Base-by-base conservation (phyloP, 2,329 filamentous ascomycete species). In the Fusarium xyrophilum region DNA sequence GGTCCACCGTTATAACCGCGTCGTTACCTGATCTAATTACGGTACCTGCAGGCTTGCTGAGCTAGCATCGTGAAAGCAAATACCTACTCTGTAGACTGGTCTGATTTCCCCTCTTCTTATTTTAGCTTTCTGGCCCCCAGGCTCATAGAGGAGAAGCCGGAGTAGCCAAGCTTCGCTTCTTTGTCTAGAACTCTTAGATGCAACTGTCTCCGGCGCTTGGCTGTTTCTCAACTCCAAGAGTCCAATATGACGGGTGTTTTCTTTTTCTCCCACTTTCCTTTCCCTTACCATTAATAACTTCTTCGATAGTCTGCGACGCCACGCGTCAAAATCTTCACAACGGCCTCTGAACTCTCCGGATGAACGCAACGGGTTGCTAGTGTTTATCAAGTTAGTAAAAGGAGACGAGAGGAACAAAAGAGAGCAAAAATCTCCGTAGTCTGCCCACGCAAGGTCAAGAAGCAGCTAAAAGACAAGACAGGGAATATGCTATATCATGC, bases 271-370 rank as follows among this genome's bases (percentile, higher is more conserved):
- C 53, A 23, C 28, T 32, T 32, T 19, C 15, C 28, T 47, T 47
- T 15, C 17, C 21, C 15, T 39, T 40, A 19, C 35, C 60, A 47
- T 38, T 47, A 42, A 61, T 55, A 50, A 21, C 35, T 25, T 46
- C 19, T 51, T 52, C 65, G 32, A 67, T 67, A 67, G 65, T 64
- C 21, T 30, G 7, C 11, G 27, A 57, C 62, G 65, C 65, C 61
- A 69, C 56, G 51, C 44, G 44, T 48, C 28, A 44, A 56, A 55
- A 21, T 23, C 38, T 27, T 40, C 52, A 50, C 9, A 25, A 38
- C 21, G 36, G 36, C 30, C 35, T 42, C 61, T 40, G 46, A 35
- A 30, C n/a, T 36, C 15, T 38, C 15, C 13, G 23, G 17, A 39
- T 33, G 33, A 32, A 43, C 23, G 23, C 42, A 48, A 27, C 12